Evolutionary conservation across 495 filamentous ascomycete species (phyloP).

Genomic region (Xylaria acuta): DNA sequence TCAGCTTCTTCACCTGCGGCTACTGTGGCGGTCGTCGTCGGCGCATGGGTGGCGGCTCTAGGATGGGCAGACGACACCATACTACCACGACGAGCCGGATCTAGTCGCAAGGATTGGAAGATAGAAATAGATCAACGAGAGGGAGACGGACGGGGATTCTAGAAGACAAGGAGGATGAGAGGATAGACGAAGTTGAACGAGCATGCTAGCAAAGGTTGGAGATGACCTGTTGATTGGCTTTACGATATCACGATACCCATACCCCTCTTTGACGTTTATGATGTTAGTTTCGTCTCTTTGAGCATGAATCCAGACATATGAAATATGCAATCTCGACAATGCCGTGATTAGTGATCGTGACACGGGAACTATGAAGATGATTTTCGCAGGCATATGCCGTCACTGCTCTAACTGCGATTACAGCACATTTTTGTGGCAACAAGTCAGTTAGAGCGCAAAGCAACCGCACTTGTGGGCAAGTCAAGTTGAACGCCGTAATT

Average conservation of each 20-base stretch:
- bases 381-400: neutral
- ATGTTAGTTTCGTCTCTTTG: slow-evolving; percentile 12
- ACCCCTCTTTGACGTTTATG: slow-evolving; percentile 1
- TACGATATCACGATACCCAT: slow-evolving; percentile 39
- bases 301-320: slow-evolving; percentile 15
- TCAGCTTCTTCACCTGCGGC: slow-evolving; percentile 87
- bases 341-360: neutral
- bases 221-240: slow-evolving; percentile 18
- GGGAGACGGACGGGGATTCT: neutral
- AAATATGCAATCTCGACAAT: neutral
- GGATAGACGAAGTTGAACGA: neutral
- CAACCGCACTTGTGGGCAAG: neutral
- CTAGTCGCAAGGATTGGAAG: slow-evolving; percentile 18
- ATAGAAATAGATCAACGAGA: slow-evolving; percentile 8
- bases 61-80: slow-evolving; percentile 34
- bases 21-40: slow-evolving; percentile 45
- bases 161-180: neutral
- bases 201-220: neutral
- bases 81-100: slow-evolving; percentile 38
- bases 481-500: neutral
- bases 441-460: no score
- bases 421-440: no score
- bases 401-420: no score
- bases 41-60: slow-evolving; percentile 10
- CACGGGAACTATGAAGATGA: neutral